Conservation (phyloP, 2,329 filamentous ascomycete species). For the Phyllosticta citrichinensis region DNA sequence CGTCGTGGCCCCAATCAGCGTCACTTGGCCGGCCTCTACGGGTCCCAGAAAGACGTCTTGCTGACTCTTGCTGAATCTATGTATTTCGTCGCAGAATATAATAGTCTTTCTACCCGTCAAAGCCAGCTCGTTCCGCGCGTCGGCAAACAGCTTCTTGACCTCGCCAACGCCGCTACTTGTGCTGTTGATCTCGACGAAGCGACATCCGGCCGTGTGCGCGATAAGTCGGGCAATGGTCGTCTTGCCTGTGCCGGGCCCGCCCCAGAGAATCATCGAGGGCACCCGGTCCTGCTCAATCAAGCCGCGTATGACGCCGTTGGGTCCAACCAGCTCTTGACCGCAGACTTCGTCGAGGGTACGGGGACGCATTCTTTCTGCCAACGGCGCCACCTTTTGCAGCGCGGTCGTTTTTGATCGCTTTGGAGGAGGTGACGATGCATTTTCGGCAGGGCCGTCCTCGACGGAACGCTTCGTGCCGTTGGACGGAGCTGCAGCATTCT, state of each 20-base stretch:
- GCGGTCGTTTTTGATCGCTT: slow-evolving; percentile 51
- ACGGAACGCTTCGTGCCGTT: slow-evolving; percentile 17
- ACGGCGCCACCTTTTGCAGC: slow-evolving; percentile 61
- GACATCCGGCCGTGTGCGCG: slow-evolving; percentile 66
- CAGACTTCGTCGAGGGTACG: slow-evolving; percentile 73
- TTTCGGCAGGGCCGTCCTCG: slow-evolving; percentile 10
- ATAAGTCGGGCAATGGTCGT: slow-evolving; percentile 90
- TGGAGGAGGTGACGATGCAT: slow-evolving; percentile 26
- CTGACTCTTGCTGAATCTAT: slow-evolving; percentile 81
- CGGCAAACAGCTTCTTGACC: slow-evolving; percentile 82
- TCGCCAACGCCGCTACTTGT: slow-evolving; percentile 81
- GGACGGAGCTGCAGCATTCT: background rate
- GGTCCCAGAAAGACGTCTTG: slow-evolving; percentile 92
- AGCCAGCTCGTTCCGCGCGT: slow-evolving; percentile 68
- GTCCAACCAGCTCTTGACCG: slow-evolving; percentile 85
- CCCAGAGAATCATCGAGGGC: slow-evolving; percentile 94
- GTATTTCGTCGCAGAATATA: slow-evolving; percentile 95
- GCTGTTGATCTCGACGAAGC: slow-evolving; percentile 94
- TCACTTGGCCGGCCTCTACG: slow-evolving; percentile 83
- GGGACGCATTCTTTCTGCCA: slow-evolving; percentile 92
- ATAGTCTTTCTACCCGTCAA: slow-evolving; percentile 87
- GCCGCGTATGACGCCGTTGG: slow-evolving; percentile 69
- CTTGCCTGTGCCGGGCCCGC: slow-evolving; percentile 70
- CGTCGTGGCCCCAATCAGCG: slow-evolving; percentile 87
- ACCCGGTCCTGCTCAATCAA: slow-evolving; percentile 79